Evolutionary conservation across 2,329 filamentous ascomycete genomes (phyloP).

Genomic region (Tolypocladium ovalisporum): DNA sequence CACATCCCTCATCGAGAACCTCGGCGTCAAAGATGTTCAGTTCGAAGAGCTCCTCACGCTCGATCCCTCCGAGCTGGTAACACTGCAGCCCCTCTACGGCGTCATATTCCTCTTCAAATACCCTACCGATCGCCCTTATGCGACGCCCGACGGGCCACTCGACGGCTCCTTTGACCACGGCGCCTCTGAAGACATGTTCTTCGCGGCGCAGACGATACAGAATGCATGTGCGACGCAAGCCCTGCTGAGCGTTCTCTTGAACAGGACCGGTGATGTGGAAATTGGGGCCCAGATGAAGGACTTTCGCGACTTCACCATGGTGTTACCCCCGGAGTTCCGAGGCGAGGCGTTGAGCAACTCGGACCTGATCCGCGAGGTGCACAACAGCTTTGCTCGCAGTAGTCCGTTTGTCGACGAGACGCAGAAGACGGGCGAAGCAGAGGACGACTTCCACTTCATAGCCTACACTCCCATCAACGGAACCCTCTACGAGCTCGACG

Average conservation of each 20-base stretch:
- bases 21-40: conserved; percentile 88
- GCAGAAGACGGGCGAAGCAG: conserved; percentile 51
- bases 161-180: conserved; percentile 74
- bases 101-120: conserved; percentile 99
- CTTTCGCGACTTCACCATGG: conserved; percentile 82
- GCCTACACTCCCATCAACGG: conserved; percentile 79
- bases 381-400: conserved; percentile 82
- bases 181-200: conserved; percentile 73
- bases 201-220: conserved; percentile 94
- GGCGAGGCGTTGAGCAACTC: conserved; percentile 52
- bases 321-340: conserved; percentile 63
- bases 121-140: conserved; percentile 58
- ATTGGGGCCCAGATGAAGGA: conserved; percentile 61
- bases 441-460: conserved; percentile 96
- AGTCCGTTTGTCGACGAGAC: conserved; percentile 93
- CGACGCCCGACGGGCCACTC: conserved; percentile 49
- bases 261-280: conserved; percentile 61
- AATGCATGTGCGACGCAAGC: conserved; percentile 98
- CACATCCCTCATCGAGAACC: conserved; percentile 83
- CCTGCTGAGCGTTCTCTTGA: conserved; percentile 81
- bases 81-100: conserved; percentile 74
- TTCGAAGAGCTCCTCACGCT: conserved; percentile 93
- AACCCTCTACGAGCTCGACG: conserved; percentile 86
- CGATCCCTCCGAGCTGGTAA: conserved; percentile 61
- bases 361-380: conserved; percentile 63